These are phyloP conservation scores for Pseudopediastrum boryanum DNA, from an alignment of 139 green algal species.

Conservation along the genomic window DNA sequence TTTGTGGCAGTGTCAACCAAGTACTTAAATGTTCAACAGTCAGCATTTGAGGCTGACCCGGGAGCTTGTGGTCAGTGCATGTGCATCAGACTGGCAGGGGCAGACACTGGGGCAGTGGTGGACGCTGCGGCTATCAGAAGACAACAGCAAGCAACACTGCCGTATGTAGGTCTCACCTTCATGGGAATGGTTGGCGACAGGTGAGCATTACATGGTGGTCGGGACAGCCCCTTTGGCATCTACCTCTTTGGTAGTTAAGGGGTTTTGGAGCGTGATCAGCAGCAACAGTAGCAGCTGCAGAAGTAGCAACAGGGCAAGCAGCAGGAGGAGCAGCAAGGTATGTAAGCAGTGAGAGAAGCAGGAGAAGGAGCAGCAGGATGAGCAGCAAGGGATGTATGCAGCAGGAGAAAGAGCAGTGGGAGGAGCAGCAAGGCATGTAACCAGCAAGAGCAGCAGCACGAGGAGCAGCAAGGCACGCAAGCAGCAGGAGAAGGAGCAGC, in stretches of 20 bases:
- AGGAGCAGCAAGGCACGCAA: neutral
- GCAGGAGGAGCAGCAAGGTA: conserved; percentile 3
- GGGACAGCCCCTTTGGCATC: no score
- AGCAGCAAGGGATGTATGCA: neutral
- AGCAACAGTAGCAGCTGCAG: neutral
- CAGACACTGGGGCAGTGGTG: no score
- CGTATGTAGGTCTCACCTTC: neutral
- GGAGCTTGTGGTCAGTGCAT: no score
- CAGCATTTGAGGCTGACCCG: no score
- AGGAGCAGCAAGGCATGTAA: neutral
- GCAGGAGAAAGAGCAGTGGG: neutral
- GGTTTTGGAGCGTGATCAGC: neutral
- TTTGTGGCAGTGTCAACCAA: no score
- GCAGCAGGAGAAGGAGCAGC: neutral
- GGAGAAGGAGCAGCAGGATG: neutral
- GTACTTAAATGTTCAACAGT: no score
- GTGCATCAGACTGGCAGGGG: no score
- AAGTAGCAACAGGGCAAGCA: neutral
- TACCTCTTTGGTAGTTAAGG: no score
- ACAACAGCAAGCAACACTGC: neutral
- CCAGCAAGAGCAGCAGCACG: neutral
- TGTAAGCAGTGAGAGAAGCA: neutral
- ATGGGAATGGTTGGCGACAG: neutral
- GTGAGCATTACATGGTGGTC: neutral
- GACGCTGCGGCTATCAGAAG: neutral